Conservation (phyloP, 768 basidiomycete genomes). For the Coprinopsis cinerea region DNA sequence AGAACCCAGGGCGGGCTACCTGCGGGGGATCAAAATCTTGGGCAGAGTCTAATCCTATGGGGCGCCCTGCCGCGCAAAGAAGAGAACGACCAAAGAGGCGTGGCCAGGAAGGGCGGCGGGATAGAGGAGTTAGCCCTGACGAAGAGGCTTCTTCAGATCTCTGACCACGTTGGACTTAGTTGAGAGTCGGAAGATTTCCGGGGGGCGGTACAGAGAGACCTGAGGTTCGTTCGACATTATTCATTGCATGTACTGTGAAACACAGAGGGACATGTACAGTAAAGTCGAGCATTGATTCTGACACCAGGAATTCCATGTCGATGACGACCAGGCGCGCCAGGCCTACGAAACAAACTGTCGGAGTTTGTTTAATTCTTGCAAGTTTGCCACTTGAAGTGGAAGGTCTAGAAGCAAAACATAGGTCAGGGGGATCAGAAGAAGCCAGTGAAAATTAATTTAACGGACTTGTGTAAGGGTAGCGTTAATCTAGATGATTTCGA, state of each 20-base stretch:
- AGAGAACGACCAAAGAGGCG: neutral
- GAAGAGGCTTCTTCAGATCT: neutral
- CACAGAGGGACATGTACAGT: too few relatives aligned
- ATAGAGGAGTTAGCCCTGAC: neutral
- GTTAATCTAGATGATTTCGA: slow-evolving; percentile 11
- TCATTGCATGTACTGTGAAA: too few relatives aligned
- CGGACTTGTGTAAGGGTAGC: slow-evolving; percentile 9
- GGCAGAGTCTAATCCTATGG: too few relatives aligned
- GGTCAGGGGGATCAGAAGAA: neutral
- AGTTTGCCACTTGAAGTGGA: slow-evolving; percentile 18
- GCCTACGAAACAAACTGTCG: too few relatives aligned
- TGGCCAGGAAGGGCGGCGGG: neutral
- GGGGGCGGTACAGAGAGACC: too few relatives aligned
- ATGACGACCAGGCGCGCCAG: too few relatives aligned
- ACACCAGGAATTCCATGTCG: too few relatives aligned
- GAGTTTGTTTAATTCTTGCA: slow-evolving; percentile 9
- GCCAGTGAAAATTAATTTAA: neutral
- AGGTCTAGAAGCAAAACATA: slow-evolving; percentile 13
- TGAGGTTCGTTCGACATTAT: too few relatives aligned
- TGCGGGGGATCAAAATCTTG: too few relatives aligned
- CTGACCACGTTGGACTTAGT: neutral
- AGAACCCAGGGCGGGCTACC: too few relatives aligned
- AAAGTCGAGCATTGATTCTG: too few relatives aligned
- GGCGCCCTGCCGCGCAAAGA: neutral
- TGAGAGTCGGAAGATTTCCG: neutral